Evolutionary conservation across 306 rosid genomes (phyloP), one percentile per base, ranked within the genome.

Genomic region (Medicago lupulina): DNA sequence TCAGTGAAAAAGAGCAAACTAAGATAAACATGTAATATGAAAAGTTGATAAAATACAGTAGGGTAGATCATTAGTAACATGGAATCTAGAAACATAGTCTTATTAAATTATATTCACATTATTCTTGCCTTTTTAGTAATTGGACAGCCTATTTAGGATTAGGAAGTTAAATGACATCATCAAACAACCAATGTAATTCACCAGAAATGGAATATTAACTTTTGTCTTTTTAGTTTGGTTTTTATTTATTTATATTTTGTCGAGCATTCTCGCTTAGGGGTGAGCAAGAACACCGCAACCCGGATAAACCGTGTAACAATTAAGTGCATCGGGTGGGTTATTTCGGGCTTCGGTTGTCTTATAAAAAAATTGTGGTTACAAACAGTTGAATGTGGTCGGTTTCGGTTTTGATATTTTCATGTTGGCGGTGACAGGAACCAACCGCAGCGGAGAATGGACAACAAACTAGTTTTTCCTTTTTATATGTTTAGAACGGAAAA

Each of bases 11-110:
- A 62, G 69, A 39, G 36, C 4, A 47, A 59, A 65, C 36, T 75
- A 13, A 77, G 76, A 57, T 47, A 25, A 49, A 74, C 19, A 67
- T 74, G 57, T 21, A n/a, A 19, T 23, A 49, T 54, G 50, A 55
- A 38, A 64, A 40, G 36, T 72, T 13, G 8, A 71, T 65, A 34
- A 51, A 53, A 68, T 39, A 47, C 70, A 73, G 71, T 62, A 49
- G 1, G 18, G 39, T 14, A 75, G 23, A 28, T 46, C 25, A 66
- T 73, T 25, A 68, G 57, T 74, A 12, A 70, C 21, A 39, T 17
- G 12, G 4, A 65, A 70, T 31, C 31, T 17, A 41, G 39, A 28
- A 60, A 60, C 40, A 12, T 2, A 13, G 5, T 28, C 18, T 9
- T 16, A 25, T 14, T 28, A 13, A 60, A 61, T 7, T 23, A 12